Evolutionary conservation across 2,329 filamentous ascomycete species (phyloP).

Genomic region (Paracoccidioides lutzii): DNA sequence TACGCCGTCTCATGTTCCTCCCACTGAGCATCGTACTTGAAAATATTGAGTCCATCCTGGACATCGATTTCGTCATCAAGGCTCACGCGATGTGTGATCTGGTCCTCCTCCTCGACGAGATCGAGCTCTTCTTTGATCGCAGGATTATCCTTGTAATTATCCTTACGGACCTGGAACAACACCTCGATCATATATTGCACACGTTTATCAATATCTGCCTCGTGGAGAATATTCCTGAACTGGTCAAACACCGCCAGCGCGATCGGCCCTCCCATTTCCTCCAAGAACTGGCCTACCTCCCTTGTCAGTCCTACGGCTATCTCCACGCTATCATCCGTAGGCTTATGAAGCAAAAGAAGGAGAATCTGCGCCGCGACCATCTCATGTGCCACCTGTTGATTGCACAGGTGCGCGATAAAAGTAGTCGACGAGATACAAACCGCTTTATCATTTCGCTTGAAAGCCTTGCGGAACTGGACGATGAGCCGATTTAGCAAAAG

Average conservation of each 20-base stretch:
- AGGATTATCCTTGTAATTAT: conserved; percentile 90
- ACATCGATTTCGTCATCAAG: conserved; percentile 75
- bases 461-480: conserved; percentile 88
- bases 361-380: conserved; percentile 87
- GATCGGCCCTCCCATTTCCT: conserved; percentile 87
- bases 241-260: conserved; percentile 87
- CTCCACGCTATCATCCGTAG: conserved; percentile 93
- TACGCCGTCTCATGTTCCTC: conserved; percentile 87
- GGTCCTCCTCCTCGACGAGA: conserved; percentile 92
- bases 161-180: conserved; percentile 88
- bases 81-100: conserved; percentile 79
- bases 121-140: conserved; percentile 86
- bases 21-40: conserved; percentile 85
- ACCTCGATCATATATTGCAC: conserved; percentile 99
- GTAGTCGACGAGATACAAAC: conserved; percentile 88
- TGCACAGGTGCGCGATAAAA: conserved; percentile 89
- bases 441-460: conserved; percentile 91
- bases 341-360: conserved; percentile 81
- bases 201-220: conserved; percentile 91
- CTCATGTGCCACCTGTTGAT: conserved; percentile 91
- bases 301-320: conserved; percentile 88
- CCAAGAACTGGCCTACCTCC: conserved; percentile 85
- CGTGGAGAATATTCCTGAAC: conserved; percentile 87
- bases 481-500: conserved; percentile 73
- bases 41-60: conserved; percentile 82